Percentiles rank a stretch among this genome's conserved stretches.
Evolutionary conservation across 495 filamentous ascomycete species (phyloP).

Genomic region (Lepidopterella palustris): DNA sequence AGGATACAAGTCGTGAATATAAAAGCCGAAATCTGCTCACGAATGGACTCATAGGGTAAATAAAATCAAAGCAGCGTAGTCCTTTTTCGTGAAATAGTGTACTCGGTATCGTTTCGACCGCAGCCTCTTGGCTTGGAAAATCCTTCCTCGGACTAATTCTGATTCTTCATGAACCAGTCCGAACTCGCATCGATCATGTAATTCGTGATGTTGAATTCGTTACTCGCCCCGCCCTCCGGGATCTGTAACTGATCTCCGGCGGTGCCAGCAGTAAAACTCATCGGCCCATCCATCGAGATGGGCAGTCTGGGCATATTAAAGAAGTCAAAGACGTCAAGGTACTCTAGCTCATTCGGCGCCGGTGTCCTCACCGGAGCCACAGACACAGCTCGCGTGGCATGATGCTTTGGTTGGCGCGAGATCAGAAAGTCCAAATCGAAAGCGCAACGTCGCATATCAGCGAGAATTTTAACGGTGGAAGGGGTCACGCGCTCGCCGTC

Average conservation of each 20-base stretch:
- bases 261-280: conserved; percentile 7
- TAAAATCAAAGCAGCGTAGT: no score
- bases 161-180: conserved; percentile 50
- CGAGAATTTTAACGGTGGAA: conserved; percentile 74
- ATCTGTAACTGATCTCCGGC: conserved; percentile 19
- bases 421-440: conserved; percentile 86
- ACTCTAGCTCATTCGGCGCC: conserved; percentile 77
- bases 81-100: no score
- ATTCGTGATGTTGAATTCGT: conserved; percentile 59
- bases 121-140: no score
- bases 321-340: conserved; percentile 88
- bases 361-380: conserved; percentile 50
- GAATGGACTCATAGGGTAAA: no score
- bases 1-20: no score
- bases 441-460: conserved; percentile 80
- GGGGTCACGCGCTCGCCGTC: conserved; percentile 66
- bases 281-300: conserved; percentile 34
- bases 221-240: conserved; percentile 23
- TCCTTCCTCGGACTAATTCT: no score
- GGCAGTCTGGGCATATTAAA: conserved; percentile 81
- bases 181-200: conserved; percentile 59
- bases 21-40: no score
- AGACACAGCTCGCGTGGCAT: conserved; percentile 35
- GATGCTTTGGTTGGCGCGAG: conserved; percentile 65
- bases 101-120: no score